Evolutionary conservation across 75 land plant species (phyloP).

Genomic region (Azolla pinnata): DNA sequence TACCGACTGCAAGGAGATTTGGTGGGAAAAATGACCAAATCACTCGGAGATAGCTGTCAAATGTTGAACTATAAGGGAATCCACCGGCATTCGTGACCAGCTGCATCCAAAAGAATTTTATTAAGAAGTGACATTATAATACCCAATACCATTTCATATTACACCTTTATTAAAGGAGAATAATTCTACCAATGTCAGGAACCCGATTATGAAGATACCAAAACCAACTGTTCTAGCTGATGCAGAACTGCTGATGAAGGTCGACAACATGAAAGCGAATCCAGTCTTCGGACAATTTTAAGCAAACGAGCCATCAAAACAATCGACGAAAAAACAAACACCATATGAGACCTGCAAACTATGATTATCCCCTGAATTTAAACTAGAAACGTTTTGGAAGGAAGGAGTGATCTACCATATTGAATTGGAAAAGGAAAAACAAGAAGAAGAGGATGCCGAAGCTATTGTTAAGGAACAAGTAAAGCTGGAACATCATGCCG

Average conservation of each 20-base stretch:
- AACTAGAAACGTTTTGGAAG: too few relatives aligned
- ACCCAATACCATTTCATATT: too few relatives aligned
- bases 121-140: neutral
- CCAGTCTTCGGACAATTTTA: constrained; percentile 49
- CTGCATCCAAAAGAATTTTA: constrained; percentile 27
- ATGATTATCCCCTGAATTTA: too few relatives aligned
- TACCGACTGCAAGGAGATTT: constrained; percentile 68
- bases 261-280: constrained; percentile 81
- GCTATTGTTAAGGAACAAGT: constrained; percentile 73
- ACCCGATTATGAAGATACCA: constrained; percentile 68
- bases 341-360: too few relatives aligned
- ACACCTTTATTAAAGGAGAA: too few relatives aligned
- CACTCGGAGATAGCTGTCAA: constrained; percentile 16
- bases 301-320: too few relatives aligned
- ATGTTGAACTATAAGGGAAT: constrained; percentile 49
- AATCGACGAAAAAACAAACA: too few relatives aligned
- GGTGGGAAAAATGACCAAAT: constrained; percentile 91
- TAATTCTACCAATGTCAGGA: constrained; percentile 74
- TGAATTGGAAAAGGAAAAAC: constrained; percentile 85
- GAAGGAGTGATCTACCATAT: constrained; percentile 72
- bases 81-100: constrained; percentile 78
- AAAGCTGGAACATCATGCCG: constrained; percentile 95
- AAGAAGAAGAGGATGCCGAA: constrained; percentile 72
- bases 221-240: constrained; percentile 80
- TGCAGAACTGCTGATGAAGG: constrained; percentile 82